These are phyloP conservation scores for Colletotrichum phormii DNA, from an alignment of 2,329 filamentous ascomycete genomes.

Conservation along the genomic window DNA sequence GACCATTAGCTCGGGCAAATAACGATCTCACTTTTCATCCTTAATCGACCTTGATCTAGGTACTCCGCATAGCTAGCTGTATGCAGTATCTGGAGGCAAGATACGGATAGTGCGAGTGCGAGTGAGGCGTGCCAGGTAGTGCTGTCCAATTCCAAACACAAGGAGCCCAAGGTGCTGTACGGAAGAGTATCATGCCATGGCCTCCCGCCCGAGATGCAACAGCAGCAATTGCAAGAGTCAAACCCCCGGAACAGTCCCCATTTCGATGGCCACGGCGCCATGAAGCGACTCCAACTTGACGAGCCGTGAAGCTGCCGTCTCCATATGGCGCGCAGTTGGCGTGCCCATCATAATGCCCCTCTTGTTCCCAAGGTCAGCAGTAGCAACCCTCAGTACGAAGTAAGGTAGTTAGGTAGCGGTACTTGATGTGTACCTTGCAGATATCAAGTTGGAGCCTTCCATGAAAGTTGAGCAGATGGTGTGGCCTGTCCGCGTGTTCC, in stretches of 20 bases:
- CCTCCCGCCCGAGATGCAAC: slow-evolving; percentile 5
- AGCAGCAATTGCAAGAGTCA: slow-evolving; percentile 14
- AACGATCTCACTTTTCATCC: too few species aligned
- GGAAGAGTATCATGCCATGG: slow-evolving; percentile 11
- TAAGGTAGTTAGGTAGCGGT: not conserved
- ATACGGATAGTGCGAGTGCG: not conserved
- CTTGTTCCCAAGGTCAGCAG: not conserved
- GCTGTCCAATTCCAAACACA: slow-evolving; percentile 1
- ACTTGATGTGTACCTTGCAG: not conserved
- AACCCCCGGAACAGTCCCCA: not conserved
- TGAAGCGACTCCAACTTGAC: not conserved
- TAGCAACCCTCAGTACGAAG: not conserved
- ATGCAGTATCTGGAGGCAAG: too few species aligned
- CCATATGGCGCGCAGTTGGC: not conserved
- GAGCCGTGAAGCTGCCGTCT: not conserved
- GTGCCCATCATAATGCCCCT: not conserved
- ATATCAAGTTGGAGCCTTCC: not conserved
- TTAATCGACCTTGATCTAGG: too few species aligned
- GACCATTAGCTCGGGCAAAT: too few species aligned
- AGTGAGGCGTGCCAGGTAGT: not conserved
- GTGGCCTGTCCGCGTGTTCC: not conserved
- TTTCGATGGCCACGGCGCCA: not conserved
- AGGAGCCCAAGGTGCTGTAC: not conserved
- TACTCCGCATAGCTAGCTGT: too few species aligned
- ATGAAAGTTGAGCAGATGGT: not conserved